Evolutionary conservation across 164 flowering plant species (phyloP).

Genomic region (Litsea cubeba): DNA sequence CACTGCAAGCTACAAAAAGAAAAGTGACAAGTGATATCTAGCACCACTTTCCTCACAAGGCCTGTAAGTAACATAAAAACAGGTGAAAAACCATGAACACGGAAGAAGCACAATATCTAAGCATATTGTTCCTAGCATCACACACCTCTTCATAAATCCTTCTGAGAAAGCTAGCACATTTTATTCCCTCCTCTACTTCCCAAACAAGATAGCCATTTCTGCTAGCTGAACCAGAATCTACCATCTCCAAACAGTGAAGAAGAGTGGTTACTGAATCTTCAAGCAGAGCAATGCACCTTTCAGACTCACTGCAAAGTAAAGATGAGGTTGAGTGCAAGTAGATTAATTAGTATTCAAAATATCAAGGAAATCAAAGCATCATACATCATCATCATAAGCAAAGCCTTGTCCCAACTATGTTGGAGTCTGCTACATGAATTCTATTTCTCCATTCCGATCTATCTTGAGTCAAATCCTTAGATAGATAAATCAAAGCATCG

Average conservation of each 20-base stretch:
- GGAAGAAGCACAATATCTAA: background rate
- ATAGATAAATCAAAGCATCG: too few species aligned
- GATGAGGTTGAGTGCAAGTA: background rate
- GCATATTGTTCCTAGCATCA: constrained; percentile 4
- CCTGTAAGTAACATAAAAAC: background rate
- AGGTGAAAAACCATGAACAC: background rate
- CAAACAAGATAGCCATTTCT: constrained; percentile 37
- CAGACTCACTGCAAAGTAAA: constrained; percentile 43
- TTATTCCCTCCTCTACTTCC: constrained; percentile 56
- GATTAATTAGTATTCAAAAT: background rate
- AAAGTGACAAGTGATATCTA: background rate
- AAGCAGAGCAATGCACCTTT: constrained; percentile 50
- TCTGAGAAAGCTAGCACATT: constrained; percentile 71
- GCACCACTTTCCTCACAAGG: background rate
- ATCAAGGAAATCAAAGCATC: background rate
- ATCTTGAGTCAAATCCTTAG: too few species aligned
- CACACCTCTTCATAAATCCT: constrained; percentile 95
- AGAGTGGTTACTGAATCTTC: constrained; percentile 62
- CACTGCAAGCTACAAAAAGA: background rate
- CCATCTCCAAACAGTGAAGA: constrained; percentile 68
- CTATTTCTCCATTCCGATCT: too few species aligned
- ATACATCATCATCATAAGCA: background rate
- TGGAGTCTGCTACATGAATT: too few species aligned
- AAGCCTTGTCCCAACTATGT: too few species aligned
- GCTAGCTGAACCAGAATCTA: constrained; percentile 23